Evolutionary conservation across 2,329 filamentous ascomycete genomes (phyloP), one percentile per base, ranked within the genome.

Genomic region (Ilyonectria destructans): DNA sequence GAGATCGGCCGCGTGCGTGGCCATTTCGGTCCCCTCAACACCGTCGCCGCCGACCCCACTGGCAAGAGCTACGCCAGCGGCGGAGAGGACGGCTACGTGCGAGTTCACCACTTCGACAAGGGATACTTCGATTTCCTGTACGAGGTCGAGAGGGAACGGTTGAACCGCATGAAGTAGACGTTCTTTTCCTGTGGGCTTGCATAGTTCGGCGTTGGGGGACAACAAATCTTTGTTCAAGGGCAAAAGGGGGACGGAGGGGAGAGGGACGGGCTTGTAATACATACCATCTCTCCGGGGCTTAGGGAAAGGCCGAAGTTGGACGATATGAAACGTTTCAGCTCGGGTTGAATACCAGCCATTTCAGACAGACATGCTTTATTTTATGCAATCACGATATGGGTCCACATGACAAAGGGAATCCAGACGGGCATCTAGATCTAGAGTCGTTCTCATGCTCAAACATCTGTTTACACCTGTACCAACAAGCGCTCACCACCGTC

Each of bases 121-220:
- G 90, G 92, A 70, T 99, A 98, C 88, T 98, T 96, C 82, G 96
- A 99, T 84, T 99, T 99, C 86, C 90, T 93, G 87, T 99, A 97
- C 83, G 96, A 99, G 88, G 96, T 98, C 70, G 96, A 99, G 90
- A 89, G 95, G 83, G 95, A 98, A 86, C 84, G 86, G 71, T 80
- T 83, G 77, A 88, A 88, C 83, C 82, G 80, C 63, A 71, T 80
- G 78, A 76, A 82, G 77, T 81, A 79, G 68, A 76, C 69, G 71
- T 74, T 79, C 75, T 77, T 80, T 79, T 78, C 74, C 78, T 80
- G 77, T 79, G 75, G 80, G 80, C 79, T 83, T 82, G 80, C 81
- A 82, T 82, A 76, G 80, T 83, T 79, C 78, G 81, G 81, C 81
- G 81, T 82, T 80, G 72, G 77, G 79, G 74, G 74, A 77, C 75